Evolutionary conservation across 1,139 yeast genomes (phyloP), one percentile per base, ranked within the genome.

Genomic region (Sugiyamaella neomexicana): DNA sequence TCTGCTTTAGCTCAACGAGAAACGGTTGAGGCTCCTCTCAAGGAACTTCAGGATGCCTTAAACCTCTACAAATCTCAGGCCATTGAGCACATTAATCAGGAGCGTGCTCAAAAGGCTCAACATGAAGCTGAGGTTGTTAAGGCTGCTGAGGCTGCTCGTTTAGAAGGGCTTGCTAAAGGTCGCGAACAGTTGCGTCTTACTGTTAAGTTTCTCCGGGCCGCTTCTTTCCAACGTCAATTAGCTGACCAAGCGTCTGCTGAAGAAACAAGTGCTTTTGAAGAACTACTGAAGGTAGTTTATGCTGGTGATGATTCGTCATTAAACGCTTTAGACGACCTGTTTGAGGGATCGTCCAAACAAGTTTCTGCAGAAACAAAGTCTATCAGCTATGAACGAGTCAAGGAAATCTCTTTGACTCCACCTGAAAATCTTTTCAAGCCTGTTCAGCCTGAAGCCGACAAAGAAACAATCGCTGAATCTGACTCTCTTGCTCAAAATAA

Each of bases 11-110:
- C 63, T 29, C 59, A 63, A 40, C 65, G 66, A 55, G 73, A 71
- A 34, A 63, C 68, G 25, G 75, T 72, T 13, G 69, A 69, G 40
- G 70, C 67, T 5, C 74, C 75, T 12, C 62, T 72, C 54, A 69
- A 65, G 54, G 74, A 70, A 47, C 60, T 71, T 46, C 65, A 62
- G 31, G 75, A 72, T 31, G 59, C 69, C 16, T 59, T 61, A 36
- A 60, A 58, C n/a, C 54, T 65, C 17, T 68, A 70, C 60, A 55
- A 58, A 44, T 52, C 54, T n/a, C 63, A 62, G 45, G 51, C 41
- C 20, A 46, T 42, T 10, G 60, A 57, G 34, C 53, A 53, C 32
- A 58, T 55, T 8, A 41, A 52, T 12, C 57, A 49, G 25, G 62
- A 53, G 41, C 36, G 43, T 51, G 56, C 44, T n/a, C 52, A 51